phyloP scores from a whole-genome alignment of 2,329 filamentous ascomycete genomes.

The Colletotrichum spinosum region DNA sequence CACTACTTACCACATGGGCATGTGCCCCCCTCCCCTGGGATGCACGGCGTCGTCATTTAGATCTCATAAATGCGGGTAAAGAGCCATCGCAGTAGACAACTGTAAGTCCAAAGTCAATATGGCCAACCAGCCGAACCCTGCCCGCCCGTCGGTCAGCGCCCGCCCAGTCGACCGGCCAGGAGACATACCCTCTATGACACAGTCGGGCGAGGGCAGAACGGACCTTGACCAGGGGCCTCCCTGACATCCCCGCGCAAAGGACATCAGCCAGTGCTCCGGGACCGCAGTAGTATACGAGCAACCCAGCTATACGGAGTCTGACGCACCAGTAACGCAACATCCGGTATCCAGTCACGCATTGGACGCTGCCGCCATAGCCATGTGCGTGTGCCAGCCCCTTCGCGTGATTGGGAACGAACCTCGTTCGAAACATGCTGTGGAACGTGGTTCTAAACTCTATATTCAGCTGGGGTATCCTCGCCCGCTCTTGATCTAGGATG shows the following conservation, averaged over 20 bases:
- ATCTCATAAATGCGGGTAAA: constrained; percentile 20
- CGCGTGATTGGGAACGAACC: constrained; percentile 24
- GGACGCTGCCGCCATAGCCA: neutral
- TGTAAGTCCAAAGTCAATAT: constrained; percentile 24
- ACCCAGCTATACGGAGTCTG: too few relatives aligned
- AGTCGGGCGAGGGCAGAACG: too few relatives aligned
- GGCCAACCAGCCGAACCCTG: constrained; percentile 4
- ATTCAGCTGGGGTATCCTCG: constrained; percentile 12
- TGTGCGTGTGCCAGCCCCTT: constrained; percentile 1
- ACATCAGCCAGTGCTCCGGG: too few relatives aligned
- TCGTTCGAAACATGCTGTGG: constrained; percentile 35
- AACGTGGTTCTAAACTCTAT: constrained; percentile 34
- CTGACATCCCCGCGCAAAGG: too few relatives aligned
- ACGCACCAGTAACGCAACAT: too few relatives aligned
- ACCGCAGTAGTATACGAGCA: too few relatives aligned
- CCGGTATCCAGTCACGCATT: too few relatives aligned
- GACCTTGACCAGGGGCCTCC: too few relatives aligned
- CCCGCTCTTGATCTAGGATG: constrained; percentile 2
- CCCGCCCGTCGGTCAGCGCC: too few relatives aligned
- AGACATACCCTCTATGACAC: too few relatives aligned
- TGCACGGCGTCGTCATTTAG: constrained; percentile 28
- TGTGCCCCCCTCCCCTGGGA: neutral
- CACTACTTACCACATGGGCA: too few relatives aligned
- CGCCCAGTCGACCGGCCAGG: too few relatives aligned
- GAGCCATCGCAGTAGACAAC: constrained; percentile 1